phyloP scores from a whole-genome alignment of 257 asterid genomes.

The Lithospermum erythrorhizon region DNA sequence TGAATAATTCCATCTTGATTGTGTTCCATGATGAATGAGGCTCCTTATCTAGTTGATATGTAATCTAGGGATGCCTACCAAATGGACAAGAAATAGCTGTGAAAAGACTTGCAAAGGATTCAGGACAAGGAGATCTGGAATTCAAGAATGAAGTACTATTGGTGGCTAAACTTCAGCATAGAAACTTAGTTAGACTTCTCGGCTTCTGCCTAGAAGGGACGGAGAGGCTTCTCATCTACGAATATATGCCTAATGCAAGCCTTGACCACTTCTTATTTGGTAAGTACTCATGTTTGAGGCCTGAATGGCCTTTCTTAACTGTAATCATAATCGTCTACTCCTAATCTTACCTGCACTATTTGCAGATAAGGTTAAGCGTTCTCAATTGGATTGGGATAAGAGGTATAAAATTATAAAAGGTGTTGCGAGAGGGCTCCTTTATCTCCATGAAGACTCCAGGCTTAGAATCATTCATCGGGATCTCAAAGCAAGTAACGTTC shows the following conservation, averaged over 20 bases:
- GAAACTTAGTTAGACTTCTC: conserved; percentile 16
- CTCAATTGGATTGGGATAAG: conserved; percentile 25
- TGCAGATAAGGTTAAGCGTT: conserved; percentile 9
- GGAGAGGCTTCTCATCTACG: conserved; percentile 19
- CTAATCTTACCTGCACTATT: neutral
- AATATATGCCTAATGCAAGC: conserved; percentile 18
- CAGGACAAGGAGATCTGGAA: conserved; percentile 19
- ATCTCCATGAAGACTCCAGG: conserved; percentile 40
- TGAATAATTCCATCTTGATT: neutral
- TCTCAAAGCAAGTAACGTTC: conserved; percentile 30
- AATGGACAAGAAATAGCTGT: conserved; percentile 19
- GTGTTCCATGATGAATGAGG: neutral
- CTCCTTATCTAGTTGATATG: neutral
- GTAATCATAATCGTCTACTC: neutral
- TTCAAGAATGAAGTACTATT: conserved; percentile 19
- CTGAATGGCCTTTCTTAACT: neutral
- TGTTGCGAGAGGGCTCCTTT: conserved; percentile 30
- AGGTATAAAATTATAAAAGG: conserved; percentile 38
- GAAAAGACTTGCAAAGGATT: conserved; percentile 16
- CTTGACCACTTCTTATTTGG: conserved; percentile 21
- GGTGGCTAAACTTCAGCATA: conserved; percentile 24
- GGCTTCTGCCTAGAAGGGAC: conserved; percentile 14
- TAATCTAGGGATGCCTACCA: conserved; percentile 17
- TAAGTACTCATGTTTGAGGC: neutral
- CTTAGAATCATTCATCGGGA: conserved; percentile 38